Evolutionary conservation across 2,329 filamentous ascomycete genomes (phyloP).

Genomic region (Penicillium corylophilum): DNA sequence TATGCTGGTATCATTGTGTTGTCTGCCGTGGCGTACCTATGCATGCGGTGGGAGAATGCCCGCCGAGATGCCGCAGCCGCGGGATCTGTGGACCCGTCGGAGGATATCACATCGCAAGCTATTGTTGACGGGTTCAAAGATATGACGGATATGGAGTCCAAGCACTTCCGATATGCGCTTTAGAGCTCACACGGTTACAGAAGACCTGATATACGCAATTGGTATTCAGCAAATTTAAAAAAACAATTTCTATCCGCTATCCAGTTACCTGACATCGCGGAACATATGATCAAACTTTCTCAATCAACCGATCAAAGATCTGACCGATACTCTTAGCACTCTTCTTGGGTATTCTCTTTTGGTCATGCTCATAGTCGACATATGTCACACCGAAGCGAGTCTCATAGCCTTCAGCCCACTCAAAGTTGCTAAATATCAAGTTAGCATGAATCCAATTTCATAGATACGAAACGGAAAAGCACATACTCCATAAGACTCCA

Average conservation of each 20-base stretch:
- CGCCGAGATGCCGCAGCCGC: conserved; percentile 16
- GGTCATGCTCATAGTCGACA: conserved; percentile 76
- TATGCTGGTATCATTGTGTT: conserved; percentile 46
- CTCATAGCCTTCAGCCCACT: conserved; percentile 89
- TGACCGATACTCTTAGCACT: conserved; percentile 70
- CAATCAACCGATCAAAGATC: conserved; percentile 69
- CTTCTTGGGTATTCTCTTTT: conserved; percentile 81
- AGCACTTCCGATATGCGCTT: conserved; percentile 37
- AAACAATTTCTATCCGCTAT: not conserved
- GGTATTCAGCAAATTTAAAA: not conserved
- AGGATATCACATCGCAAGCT: conserved; percentile 18
- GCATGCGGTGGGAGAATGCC: conserved; percentile 28
- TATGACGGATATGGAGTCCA: conserved; percentile 38
- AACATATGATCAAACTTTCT: conserved; percentile 50
- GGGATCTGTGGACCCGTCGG: conserved; percentile 1
- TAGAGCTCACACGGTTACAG: conserved; percentile 6
- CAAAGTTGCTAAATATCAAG: conserved; percentile 63
- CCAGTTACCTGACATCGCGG: not conserved
- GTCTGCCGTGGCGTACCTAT: conserved; percentile 22
- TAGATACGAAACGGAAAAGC: not conserved
- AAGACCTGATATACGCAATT: not conserved
- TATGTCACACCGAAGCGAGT: conserved; percentile 81
- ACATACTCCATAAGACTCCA: conserved; percentile 79
- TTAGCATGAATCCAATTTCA: not conserved
- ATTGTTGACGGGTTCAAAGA: conserved; percentile 38